Evolutionary conservation across 2,329 filamentous ascomycete genomes (phyloP).

Genomic region (Fusarium kyushuense): DNA sequence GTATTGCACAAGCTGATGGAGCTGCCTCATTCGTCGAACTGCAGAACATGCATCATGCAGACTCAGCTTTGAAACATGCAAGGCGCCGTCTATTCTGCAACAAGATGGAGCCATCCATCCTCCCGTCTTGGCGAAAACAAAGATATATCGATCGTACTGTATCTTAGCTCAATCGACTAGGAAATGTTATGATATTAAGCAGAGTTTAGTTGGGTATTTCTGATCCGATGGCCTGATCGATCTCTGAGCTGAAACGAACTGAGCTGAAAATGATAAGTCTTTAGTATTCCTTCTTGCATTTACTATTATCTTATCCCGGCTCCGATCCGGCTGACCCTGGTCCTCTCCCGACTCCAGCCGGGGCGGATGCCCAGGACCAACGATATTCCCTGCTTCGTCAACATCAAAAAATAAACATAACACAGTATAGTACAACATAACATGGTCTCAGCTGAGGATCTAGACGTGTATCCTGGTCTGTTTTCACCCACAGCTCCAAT

Average conservation of each 20-base stretch:
- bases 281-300: neutral
- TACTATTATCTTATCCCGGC: constrained; percentile 9
- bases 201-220: too few relatives aligned
- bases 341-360: constrained; percentile 36
- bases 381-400: constrained; percentile 4
- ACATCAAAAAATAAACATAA: constrained; percentile 24
- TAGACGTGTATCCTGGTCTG: constrained; percentile 3
- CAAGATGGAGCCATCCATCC: neutral
- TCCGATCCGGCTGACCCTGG: constrained; percentile 28
- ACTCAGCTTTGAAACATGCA: constrained; percentile 32
- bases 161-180: neutral
- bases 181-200: neutral
- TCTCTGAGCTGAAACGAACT: neutral
- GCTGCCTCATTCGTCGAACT: constrained; percentile 3
- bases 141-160: neutral
- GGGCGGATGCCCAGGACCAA: constrained; percentile 7
- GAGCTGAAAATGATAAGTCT: neutral
- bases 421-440: neutral
- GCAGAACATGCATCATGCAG: constrained; percentile 34
- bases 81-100: constrained; percentile 12
- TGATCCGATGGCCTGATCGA: neutral
- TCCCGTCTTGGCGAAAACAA: neutral
- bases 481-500: constrained; percentile 6
- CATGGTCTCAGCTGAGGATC: constrained; percentile 1
- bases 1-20: neutral